phyloP scores from a whole-genome alignment of 495 filamentous ascomycete species.

The Hypoxylon trugodes region DNA sequence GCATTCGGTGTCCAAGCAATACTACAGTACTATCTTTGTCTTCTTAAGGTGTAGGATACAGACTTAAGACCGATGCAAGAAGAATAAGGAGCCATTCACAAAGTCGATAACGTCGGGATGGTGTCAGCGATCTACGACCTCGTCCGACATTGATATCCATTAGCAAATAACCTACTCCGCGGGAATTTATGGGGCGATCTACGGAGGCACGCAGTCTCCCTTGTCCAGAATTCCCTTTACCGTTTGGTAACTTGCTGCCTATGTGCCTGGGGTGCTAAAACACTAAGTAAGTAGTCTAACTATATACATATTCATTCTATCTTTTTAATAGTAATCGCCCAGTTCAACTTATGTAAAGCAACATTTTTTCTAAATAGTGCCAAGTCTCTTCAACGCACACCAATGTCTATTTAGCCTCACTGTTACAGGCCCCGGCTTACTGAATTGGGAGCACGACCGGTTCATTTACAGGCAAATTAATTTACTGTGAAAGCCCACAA shows the following conservation, averaged over 20 bases:
- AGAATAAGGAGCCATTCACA: too few relatives aligned
- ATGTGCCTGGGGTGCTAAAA: background rate
- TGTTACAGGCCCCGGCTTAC: background rate
- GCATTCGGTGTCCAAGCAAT: background rate
- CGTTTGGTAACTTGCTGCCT: background rate
- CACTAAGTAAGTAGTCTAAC: background rate
- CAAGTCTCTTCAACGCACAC: constrained; percentile 25
- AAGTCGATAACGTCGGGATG: too few relatives aligned
- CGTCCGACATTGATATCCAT: too few relatives aligned
- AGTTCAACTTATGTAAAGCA: background rate
- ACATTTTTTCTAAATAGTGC: background rate
- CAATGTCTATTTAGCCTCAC: constrained; percentile 26
- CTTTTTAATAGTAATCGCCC: background rate
- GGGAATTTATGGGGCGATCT: too few relatives aligned
- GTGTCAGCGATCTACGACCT: too few relatives aligned
- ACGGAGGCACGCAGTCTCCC: too few relatives aligned
- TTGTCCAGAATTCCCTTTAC: too few relatives aligned
- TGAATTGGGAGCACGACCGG: background rate
- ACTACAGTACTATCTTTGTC: constrained; percentile 6
- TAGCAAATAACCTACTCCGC: too few relatives aligned
- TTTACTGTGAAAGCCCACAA: constrained; percentile 12
- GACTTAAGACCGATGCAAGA: background rate
- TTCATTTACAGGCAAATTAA: constrained; percentile 28
- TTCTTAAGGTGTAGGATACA: background rate
- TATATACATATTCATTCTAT: background rate